A percentile compares a stretch with the other conserved stretches of the same genome.
Conservation (phyloP, 768 basidiomycete species). For the Cystobasidium tubakii region DNA sequence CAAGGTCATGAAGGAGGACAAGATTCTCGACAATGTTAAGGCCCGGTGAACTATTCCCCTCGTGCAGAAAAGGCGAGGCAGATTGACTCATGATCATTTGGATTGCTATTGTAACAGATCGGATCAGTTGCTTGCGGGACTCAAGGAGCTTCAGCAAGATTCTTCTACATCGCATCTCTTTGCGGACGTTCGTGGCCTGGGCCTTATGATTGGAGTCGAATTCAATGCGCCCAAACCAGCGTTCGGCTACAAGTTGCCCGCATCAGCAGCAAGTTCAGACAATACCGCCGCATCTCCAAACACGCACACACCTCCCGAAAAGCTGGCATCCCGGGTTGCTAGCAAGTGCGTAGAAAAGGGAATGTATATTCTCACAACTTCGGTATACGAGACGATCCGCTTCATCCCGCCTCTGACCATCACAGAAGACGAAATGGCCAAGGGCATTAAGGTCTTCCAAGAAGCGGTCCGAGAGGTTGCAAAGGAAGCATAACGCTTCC, state of each 20-base stretch:
- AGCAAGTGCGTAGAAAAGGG: conserved; percentile 74
- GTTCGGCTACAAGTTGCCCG: conserved; percentile 54
- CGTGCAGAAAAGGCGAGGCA: not conserved
- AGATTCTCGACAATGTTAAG: conserved; percentile 72
- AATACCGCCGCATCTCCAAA: conserved; percentile 46
- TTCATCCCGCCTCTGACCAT: conserved; percentile 92
- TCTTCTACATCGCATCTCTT: conserved; percentile 58
- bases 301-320: conserved; percentile 46
- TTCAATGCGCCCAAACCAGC: conserved; percentile 47
- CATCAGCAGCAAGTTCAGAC: conserved; percentile 46
- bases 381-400: conserved; percentile 63
- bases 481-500: conserved; percentile 37
- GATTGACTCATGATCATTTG: too few relatives aligned
- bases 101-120: too few relatives aligned
- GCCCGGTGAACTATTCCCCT: conserved; percentile 55
- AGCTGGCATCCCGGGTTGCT: conserved; percentile 49
- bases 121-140: conserved; percentile 61
- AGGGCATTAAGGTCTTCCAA: conserved; percentile 37
- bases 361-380: conserved; percentile 80
- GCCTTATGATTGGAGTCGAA: conserved; percentile 81
- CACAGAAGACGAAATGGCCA: conserved; percentile 62
- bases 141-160: conserved; percentile 59
- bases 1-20: conserved; percentile 70
- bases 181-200: conserved; percentile 78
- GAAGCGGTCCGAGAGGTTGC: conserved; percentile 43